Conservation (phyloP, 2,329 filamentous ascomycete species). For the Oidium heveae region DNA sequence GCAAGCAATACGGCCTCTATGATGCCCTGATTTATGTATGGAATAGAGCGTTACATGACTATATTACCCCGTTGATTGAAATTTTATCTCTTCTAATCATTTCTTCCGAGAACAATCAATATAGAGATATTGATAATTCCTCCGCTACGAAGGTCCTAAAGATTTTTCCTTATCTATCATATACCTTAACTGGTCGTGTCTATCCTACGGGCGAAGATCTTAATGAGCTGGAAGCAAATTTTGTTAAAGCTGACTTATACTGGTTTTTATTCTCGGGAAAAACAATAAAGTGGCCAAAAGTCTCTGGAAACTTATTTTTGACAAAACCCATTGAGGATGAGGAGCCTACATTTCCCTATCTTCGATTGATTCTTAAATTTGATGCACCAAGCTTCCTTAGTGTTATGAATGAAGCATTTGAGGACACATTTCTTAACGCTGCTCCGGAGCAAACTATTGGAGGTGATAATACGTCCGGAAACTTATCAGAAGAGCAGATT, state of each 20-base stretch:
- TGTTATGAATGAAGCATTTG: constrained; percentile 88
- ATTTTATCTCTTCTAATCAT: constrained; percentile 44
- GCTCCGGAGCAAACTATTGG: constrained; percentile 29
- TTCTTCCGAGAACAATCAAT: constrained; percentile 25
- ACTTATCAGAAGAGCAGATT: constrained; percentile 37
- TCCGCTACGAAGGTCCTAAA: constrained; percentile 55
- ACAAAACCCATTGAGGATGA: constrained; percentile 29
- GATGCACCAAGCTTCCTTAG: constrained; percentile 84
- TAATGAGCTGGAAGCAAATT: constrained; percentile 42
- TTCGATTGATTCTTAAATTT: constrained; percentile 64
- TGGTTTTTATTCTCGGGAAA: constrained; percentile 81
- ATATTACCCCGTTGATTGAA: constrained; percentile 72
- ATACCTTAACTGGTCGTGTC: constrained; percentile 65
- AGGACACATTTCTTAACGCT: constrained; percentile 80
- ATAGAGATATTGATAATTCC: constrained; percentile 25
- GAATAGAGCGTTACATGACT: constrained; percentile 76
- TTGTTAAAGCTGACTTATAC: constrained; percentile 73
- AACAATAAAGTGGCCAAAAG: constrained; percentile 48
- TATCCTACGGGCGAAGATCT: constrained; percentile 69
- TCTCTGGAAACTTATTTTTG: constrained; percentile 30
- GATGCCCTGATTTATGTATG: constrained; percentile 93
- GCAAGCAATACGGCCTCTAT: constrained; percentile 77
- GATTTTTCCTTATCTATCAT: constrained; percentile 85
- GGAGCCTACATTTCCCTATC: constrained; percentile 62
- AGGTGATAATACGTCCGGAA: constrained; percentile 23